phyloP scores from a whole-genome alignment of 169 alveolate species.

The Eimeria falciformis region DNA sequence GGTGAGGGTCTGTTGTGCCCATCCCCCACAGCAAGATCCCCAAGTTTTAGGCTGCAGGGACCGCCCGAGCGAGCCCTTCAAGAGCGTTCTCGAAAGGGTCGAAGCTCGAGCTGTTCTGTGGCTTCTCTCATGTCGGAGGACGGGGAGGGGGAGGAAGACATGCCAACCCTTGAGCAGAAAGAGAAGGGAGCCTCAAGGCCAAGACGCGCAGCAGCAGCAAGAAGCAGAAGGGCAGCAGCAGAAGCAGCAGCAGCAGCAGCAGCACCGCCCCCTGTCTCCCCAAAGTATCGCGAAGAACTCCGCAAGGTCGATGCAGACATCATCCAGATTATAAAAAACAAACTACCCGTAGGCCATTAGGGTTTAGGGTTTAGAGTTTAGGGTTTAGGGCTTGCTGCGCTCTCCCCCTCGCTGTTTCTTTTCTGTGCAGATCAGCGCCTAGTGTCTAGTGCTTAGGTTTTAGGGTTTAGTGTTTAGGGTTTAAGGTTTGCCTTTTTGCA shows the following conservation, averaged over 20 bases:
- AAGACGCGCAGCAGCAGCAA: background rate
- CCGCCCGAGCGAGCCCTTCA: background rate
- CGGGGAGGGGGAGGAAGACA: constrained; percentile 9
- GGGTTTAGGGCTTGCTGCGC: background rate
- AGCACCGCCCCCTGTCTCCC: constrained; percentile 40
- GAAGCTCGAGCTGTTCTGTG: constrained; percentile 17
- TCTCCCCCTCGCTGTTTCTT: no score
- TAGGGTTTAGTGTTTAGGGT: background rate
- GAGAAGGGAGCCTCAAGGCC: background rate
- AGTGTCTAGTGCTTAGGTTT: background rate
- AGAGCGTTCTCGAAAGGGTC: background rate
- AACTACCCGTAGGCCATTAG: background rate
- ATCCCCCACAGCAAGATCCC: background rate
- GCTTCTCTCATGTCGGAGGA: constrained; percentile 34
- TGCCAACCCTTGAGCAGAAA: background rate
- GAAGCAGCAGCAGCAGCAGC: constrained; percentile 35
- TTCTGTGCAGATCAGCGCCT: background rate
- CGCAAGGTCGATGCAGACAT: background rate
- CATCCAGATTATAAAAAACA: background rate
- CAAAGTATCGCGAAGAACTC: constrained; percentile 39
- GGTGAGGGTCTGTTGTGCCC: background rate
- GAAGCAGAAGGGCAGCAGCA: constrained; percentile 18
- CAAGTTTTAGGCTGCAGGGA: background rate
- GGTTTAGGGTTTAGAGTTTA: no score
- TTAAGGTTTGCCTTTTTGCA: background rate